Conservation (phyloP, 2,329 filamentous ascomycete species). For the Hypocreales sp. region DNA sequence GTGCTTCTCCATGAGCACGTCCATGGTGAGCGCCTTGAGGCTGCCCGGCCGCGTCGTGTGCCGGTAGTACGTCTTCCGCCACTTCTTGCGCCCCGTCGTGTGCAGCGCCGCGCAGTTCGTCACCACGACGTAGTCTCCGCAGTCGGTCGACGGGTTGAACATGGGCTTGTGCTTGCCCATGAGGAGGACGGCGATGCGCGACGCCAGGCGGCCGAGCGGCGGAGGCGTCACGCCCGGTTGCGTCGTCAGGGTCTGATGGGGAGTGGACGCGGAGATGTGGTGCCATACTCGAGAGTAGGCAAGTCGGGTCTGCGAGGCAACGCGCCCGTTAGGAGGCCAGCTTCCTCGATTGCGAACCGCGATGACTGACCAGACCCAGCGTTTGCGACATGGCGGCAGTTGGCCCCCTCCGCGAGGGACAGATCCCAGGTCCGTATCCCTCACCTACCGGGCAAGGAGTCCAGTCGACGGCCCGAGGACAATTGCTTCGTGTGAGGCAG, state of each 20-base stretch:
- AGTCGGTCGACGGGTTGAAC: slow-evolving; percentile 93
- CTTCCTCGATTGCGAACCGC: neutral
- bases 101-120: slow-evolving; percentile 76
- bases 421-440: slow-evolving; percentile 8
- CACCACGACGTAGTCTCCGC: slow-evolving; percentile 96
- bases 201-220: slow-evolving; percentile 79
- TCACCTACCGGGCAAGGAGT: too few relatives aligned
- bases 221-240: slow-evolving; percentile 46
- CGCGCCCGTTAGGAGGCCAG: neutral
- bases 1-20: slow-evolving; percentile 84
- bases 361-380: slow-evolving; percentile 59
- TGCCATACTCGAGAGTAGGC: slow-evolving; percentile 97
- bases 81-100: slow-evolving; percentile 81
- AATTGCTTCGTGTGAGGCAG: too few relatives aligned
- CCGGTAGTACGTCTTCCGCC: slow-evolving; percentile 90
- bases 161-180: slow-evolving; percentile 99
- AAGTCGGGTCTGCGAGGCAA: slow-evolving; percentile 60
- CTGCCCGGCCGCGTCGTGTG: slow-evolving; percentile 84
- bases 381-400: slow-evolving; percentile 56
- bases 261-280: slow-evolving; percentile 56
- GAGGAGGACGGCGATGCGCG: slow-evolving; percentile 68
- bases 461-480: too few relatives aligned
- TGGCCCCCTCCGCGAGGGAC: slow-evolving; percentile 6
- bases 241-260: slow-evolving; percentile 44
- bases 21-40: slow-evolving; percentile 83